Evolutionary conservation across 1,284 basidiomycete genomes (phyloP), one percentile per base, ranked within the genome.

Genomic region (Ustilago sp.): DNA sequence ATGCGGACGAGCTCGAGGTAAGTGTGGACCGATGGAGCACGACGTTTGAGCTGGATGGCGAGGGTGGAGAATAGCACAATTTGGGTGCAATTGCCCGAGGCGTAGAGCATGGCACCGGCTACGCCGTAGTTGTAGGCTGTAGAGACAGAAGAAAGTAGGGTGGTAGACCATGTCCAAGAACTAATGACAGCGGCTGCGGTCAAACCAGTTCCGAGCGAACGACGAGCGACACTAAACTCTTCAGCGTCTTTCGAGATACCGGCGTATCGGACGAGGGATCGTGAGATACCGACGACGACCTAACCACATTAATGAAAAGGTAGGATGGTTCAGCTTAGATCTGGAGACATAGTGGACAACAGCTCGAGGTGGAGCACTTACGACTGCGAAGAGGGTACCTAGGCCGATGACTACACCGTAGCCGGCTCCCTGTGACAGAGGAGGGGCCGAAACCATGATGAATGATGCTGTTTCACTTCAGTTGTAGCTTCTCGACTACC

Each of bases 361-460:
- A 19, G 59, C 23, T 28, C 34, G 32, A 12, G 47, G 17, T 36
- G 3, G 3, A 9, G 52, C 28, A 64, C 68, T 67, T 32, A 79
- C 80, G 34, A 83, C 68, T 11, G 85, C 84, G 54, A 86, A 86
- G 39, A 82, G 73, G 12, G 76, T 66, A 8, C 83, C 80, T 9
- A 84, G 67, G 8, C 86, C 85, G 23, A 86, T 68, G 45, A 85
- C 80, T 15, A 84, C 83, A 39, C 85, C 84, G 63, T 84, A 86
- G 32, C 85, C 83, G 48, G 53, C 77, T 38, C 84, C 82, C 56
- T 86, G 82, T 2, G 74, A 79, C 7, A 84, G 77, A 4, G 82
- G 80, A 23, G 77, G 77, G 38, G 41, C 39, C 4, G 55, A 55
- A 4, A 63, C 57, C 69, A 72, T 68, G 23, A 15, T 59, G 54